phyloP scores from a whole-genome alignment of 345 rosid species.

The Orychophragmus violaceus region DNA sequence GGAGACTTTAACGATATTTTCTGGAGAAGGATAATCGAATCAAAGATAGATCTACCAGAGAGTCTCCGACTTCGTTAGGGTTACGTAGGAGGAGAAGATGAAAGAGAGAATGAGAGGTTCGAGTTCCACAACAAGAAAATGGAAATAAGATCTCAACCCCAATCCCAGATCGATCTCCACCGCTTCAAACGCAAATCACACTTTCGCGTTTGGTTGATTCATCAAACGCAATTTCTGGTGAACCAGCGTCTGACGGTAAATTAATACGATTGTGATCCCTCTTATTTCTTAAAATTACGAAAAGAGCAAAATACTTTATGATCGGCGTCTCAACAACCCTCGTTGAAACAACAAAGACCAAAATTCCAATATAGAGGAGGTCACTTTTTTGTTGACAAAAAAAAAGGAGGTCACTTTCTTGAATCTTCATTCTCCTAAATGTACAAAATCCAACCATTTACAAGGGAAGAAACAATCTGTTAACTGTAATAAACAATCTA shows the following conservation, averaged over 20 bases:
- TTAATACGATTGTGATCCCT: background rate
- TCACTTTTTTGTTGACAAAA: background rate
- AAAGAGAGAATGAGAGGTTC: constrained; percentile 19
- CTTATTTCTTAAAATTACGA: background rate
- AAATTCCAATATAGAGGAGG: background rate
- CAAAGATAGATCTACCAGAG: constrained; percentile 25
- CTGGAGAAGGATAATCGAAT: background rate
- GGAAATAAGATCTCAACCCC: constrained; percentile 10
- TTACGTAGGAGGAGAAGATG: constrained; percentile 18
- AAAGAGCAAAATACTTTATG: background rate
- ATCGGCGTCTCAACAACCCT: background rate
- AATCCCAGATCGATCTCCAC: constrained; percentile 20
- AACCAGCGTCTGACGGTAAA: background rate
- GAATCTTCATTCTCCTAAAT: constrained; percentile 11
- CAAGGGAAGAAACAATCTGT: constrained; percentile 20
- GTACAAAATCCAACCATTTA: constrained; percentile 25
- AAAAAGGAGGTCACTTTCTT: background rate
- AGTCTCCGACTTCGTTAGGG: constrained; percentile 27
- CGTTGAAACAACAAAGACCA: background rate
- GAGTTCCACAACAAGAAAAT: constrained; percentile 12
- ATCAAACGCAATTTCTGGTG: background rate
- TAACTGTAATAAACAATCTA: constrained; percentile 11
- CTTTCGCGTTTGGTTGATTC: background rate
- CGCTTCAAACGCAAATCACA: constrained; percentile 22
- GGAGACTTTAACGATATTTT: background rate